phyloP scores from a whole-genome alignment of 805 yeast species.

The Pichia deserticola region DNA sequence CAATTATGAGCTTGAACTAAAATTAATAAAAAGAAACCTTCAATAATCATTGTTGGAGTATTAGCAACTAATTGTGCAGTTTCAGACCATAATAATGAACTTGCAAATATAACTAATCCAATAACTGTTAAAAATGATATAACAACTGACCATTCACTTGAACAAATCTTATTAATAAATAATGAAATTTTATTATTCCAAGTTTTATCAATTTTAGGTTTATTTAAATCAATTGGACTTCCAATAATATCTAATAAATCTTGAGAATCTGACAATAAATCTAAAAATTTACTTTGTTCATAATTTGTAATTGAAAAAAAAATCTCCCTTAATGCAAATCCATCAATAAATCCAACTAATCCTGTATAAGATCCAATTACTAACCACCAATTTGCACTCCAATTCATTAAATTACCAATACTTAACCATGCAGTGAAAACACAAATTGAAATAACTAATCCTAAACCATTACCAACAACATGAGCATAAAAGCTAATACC shows the following conservation, averaged over 20 bases:
- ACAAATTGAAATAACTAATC: constrained; percentile 27
- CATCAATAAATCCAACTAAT: constrained; percentile 36
- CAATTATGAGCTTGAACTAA: constrained; percentile 32
- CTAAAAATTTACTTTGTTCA: constrained; percentile 19
- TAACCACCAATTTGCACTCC: constrained; percentile 37
- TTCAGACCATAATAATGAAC: constrained; percentile 31
- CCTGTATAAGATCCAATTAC: constrained; percentile 42
- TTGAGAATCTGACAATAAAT: constrained; percentile 27
- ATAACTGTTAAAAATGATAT: constrained; percentile 24
- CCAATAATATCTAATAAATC: constrained; percentile 25
- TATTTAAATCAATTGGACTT: constrained; percentile 13
- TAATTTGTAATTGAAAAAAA: constrained; percentile 24
- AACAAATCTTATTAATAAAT: constrained; percentile 26
- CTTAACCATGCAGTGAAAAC: constrained; percentile 33
- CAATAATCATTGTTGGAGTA: constrained; percentile 39
- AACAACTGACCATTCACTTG: constrained; percentile 28
- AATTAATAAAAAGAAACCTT: constrained; percentile 33
- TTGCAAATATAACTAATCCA: constrained; percentile 27
- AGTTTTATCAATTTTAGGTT: constrained; percentile 1
- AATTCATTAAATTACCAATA: constrained; percentile 31
- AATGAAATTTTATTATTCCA: constrained; percentile 11
- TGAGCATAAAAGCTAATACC: constrained; percentile 30
- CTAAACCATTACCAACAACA: constrained; percentile 36
- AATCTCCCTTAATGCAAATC: constrained; percentile 34
- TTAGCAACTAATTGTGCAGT: constrained; percentile 35